A percentile compares a stretch with the other conserved stretches of the same genome.
These are phyloP conservation scores for Tetraselmis chui DNA, from an alignment of 139 green algal species.

Conservation along the genomic window DNA sequence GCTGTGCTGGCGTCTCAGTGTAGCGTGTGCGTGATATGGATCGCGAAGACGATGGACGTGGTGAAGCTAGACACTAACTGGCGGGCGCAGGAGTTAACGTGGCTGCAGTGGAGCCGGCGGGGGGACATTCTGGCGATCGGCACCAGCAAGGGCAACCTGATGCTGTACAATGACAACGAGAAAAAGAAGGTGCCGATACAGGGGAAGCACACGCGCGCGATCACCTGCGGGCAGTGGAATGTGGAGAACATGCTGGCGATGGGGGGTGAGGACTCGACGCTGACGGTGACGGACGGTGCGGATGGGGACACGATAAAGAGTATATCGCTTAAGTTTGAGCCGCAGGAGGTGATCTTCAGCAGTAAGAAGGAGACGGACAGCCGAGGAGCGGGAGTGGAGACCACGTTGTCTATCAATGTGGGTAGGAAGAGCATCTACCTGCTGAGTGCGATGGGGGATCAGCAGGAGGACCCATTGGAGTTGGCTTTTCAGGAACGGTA, in stretches of 20 bases:
- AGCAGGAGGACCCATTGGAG: constrained; percentile 48
- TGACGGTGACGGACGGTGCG: constrained; percentile 34
- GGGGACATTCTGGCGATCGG: constrained; percentile 51
- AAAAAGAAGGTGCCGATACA: constrained; percentile 49
- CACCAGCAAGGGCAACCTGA: constrained; percentile 58
- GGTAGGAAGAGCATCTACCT: constrained; percentile 50
- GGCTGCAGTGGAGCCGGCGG: constrained; percentile 43
- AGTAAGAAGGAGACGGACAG: not conserved
- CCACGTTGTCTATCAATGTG: constrained; percentile 51
- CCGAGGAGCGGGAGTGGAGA: constrained; percentile 14
- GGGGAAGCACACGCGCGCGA: constrained; percentile 50
- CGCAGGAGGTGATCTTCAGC: constrained; percentile 25
- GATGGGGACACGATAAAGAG: constrained; percentile 42
- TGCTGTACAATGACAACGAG: constrained; percentile 56
- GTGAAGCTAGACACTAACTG: constrained; percentile 60
- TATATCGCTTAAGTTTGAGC: constrained; percentile 35
- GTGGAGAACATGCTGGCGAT: constrained; percentile 47
- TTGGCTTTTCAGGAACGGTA: constrained; percentile 61
- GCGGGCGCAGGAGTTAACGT: constrained; percentile 56
- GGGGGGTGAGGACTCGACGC: constrained; percentile 28
- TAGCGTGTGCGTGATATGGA: constrained; percentile 54
- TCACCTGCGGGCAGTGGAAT: constrained; percentile 48
- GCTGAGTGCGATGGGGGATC: constrained; percentile 12
- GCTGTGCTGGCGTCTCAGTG: constrained; percentile 54
- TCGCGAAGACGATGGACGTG: constrained; percentile 38